Base-by-base conservation (phyloP, 164 flowering plant species). In the Dillenia suffruticosa region DNA sequence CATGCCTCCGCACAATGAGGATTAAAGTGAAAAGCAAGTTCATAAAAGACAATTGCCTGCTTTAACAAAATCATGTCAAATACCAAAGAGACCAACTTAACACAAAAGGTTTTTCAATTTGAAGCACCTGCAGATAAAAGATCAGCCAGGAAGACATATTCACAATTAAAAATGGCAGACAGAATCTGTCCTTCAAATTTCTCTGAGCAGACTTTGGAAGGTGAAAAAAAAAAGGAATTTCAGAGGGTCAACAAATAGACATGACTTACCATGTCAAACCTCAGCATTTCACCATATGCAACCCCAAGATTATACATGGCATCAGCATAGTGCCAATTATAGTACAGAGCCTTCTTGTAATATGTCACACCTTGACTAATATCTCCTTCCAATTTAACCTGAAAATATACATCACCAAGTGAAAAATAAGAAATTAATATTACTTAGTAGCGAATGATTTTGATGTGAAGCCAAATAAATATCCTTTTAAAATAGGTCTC, bases 251-350 rank as follows among this genome's bases (percentile, higher is more conserved):
- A 22, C 16, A 12, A 19, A 19, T 48, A 6, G 5, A 51, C 17
- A 11, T 19, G 1, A 66, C 76, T 60, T 74, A 95, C 98, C 97
- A 84, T 95, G 64, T 95, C 99, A 79, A 95, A 95, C 76, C 87
- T 88, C 68, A 95, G 78, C 94, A 90, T 83, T 80, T 95, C 99
- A 63, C 99, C 99, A 79, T 95, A 95, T 44, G 99, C 98, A 77
- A 92, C 99, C 60, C 99, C 99, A 61, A 95, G 94, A 74, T 95
- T 95, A 69, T 95, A 95, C 97, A 95, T 92, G 26, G 99, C 97
- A 85, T 95, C 99, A 61, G 99, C 99, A 81, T 95, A 95, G 64
- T 89, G 99, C 99, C 99, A 95, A 70, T 95, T 95, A 72, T 90
- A 92, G 65, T 72, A 87, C 71, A 95, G 71, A 49, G 99, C 99